Percentiles rank a stretch among this genome's conserved stretches.
phyloP scores from a whole-genome alignment of 129 eudicot genomes.

The Flaveria ramosissima region DNA sequence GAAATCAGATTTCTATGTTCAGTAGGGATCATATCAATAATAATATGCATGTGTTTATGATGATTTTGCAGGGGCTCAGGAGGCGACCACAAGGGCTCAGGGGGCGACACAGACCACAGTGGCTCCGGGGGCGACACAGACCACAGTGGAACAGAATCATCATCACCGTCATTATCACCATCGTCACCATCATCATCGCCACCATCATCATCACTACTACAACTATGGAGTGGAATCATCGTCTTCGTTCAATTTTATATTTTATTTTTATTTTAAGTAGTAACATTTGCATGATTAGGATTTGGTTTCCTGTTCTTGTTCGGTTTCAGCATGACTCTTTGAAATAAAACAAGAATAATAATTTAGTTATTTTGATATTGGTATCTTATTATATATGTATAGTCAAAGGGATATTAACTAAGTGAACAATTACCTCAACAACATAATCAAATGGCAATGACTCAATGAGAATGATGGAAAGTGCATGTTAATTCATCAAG shows the following conservation, averaged over 20 bases:
- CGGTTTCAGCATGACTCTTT: neutral
- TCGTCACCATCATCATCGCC: neutral
- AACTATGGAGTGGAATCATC: conserved; percentile 6
- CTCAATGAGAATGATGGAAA: too few species aligned
- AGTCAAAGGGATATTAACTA: neutral
- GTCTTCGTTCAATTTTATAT: neutral
- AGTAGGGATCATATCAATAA: neutral
- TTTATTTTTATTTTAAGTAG: neutral
- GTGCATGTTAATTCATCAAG: neutral
- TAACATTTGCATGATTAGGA: neutral
- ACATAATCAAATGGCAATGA: neutral
- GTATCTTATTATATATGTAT: neutral
- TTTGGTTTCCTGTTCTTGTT: neutral
- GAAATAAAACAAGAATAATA: neutral
- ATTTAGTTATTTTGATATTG: neutral
- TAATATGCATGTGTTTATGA: neutral
- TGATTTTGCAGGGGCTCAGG: conserved; percentile 2
- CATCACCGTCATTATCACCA: neutral
- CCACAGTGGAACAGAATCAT: neutral
- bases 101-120: neutral
- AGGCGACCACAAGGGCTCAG: neutral
- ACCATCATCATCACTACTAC: neutral
- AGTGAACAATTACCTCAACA: neutral
- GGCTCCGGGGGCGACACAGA: neutral
- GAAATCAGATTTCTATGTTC: too few species aligned